Percentiles rank a stretch among this genome's conserved stretches.
phyloP scores from a whole-genome alignment of 2,329 filamentous ascomycete genomes.

The Aschersonia sp. region DNA sequence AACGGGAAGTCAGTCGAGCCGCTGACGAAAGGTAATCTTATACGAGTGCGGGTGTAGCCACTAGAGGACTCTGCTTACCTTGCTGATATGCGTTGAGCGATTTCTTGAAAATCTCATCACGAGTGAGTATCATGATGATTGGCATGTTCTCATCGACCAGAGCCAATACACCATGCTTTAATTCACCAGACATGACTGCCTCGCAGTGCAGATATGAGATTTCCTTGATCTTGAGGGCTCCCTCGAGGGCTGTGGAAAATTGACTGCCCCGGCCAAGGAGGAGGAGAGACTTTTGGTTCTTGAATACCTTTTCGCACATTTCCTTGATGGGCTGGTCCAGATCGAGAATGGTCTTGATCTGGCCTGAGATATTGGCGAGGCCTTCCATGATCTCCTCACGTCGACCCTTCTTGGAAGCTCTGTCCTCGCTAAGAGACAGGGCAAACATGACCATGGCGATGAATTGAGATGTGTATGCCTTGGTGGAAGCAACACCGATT shows the following conservation, averaged over 20 bases:
- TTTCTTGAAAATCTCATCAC: constrained; percentile 92
- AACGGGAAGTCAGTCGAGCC: constrained; percentile 7
- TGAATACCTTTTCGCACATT: constrained; percentile 82
- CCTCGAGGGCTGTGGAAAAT: constrained; percentile 93
- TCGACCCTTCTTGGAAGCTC: constrained; percentile 82
- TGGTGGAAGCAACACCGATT: constrained; percentile 97
- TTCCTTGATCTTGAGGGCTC: constrained; percentile 98
- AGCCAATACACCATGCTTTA: constrained; percentile 96
- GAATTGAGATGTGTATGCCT: constrained; percentile 98
- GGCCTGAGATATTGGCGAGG: constrained; percentile 70
- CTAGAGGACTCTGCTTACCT: constrained; percentile 34
- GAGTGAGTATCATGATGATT: constrained; percentile 98
- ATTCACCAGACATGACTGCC: constrained; percentile 98
- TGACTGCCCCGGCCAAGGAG: constrained; percentile 90
- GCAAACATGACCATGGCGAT: constrained; percentile 99
- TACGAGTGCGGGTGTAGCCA: neutral
- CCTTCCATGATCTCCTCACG: constrained; percentile 95
- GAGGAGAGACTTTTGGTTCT: constrained; percentile 92
- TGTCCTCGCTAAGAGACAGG: constrained; percentile 88
- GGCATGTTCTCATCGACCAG: constrained; percentile 96
- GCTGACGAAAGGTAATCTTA: neutral
- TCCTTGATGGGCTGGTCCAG: constrained; percentile 91
- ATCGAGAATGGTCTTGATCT: constrained; percentile 85
- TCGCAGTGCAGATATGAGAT: constrained; percentile 99
- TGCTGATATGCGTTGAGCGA: constrained; percentile 99